Base-by-base conservation (phyloP, 495 filamentous ascomycete genomes). In the Daldinia caldariorum region DNA sequence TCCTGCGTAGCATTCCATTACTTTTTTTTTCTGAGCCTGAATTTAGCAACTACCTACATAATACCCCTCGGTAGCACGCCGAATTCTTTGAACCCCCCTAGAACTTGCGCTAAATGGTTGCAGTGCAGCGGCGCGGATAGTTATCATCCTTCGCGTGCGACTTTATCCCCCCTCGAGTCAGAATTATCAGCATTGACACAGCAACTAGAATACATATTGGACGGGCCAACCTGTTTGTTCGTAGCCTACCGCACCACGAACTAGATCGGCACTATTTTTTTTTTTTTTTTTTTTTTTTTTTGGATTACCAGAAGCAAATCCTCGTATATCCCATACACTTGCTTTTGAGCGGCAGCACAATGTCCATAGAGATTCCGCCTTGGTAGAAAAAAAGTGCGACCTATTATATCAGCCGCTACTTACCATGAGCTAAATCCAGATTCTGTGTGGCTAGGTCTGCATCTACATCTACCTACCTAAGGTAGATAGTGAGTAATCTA, bases 11-110 rank as follows among this genome's bases (percentile, higher is more conserved):
- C 69, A 72, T 72, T 72, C 69, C 60, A 72, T 58, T 54, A 26
- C 47, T 43, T 58, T 61, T 62, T n/a, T 37, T n/a, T 34, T 49
- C 18, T 72, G 70, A 61, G 70, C 65, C 65, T 72, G 70, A 72
- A 65, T 68, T 54, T 58, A 56, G 56, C 22, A 54, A 69, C 22
- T 55, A 49, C 39, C 61, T n/a, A n/a, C n/a, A n/a, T n/a, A n/a
- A n/a, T n/a, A n/a, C n/a, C 61, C 49, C 3, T 61, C 56, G 50
- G 65, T 32, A 72, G 18, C 57, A 32, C 55, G 41, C 56, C 57
- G 64, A 58, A 45, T 50, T 35, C 50, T 51, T 54, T 14, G 22
- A 56, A 43, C 64, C 69, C 70, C 64, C 9, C 9, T 62, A 49
- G 38, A 16, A 45, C 39, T 54, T 47, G 50, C 51, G 16, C 61